Percentiles rank a stretch among this genome's conserved stretches.
Evolutionary conservation across 108 stramenopile genomes (phyloP).

Genomic region (Poteriospumella lacustris): DNA sequence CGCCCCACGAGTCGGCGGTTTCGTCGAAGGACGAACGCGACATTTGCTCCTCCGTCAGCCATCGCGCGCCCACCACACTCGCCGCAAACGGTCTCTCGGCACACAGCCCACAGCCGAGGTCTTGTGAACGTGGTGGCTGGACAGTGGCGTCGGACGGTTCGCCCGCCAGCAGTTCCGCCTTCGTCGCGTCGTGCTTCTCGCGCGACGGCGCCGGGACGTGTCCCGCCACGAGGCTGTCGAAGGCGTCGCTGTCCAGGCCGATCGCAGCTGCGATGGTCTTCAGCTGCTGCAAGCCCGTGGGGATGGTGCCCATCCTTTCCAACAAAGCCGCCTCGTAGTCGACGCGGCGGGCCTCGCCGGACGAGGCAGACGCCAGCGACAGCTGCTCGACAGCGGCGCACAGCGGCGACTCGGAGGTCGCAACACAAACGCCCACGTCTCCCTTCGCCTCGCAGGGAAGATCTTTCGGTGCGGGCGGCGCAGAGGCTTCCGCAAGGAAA

Average conservation of each 20-base stretch:
- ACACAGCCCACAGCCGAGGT: conserved; percentile 30
- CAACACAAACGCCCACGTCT: conserved; percentile 1
- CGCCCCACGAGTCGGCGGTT: conserved; percentile 65
- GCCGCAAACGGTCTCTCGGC: conserved; percentile 61
- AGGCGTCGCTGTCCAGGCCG: background rate
- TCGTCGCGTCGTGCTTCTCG: background rate
- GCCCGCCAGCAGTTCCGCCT: background rate
- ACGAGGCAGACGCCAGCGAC: too few relatives aligned
- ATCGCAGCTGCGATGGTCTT: too few relatives aligned
- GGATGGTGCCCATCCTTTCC: background rate
- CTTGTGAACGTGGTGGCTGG: background rate
- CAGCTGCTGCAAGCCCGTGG: background rate
- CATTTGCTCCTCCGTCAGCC: conserved; percentile 53
- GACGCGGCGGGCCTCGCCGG: too few relatives aligned
- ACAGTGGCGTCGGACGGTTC: too few relatives aligned
- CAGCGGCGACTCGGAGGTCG: background rate
- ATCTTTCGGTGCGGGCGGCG: background rate
- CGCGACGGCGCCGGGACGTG: background rate
- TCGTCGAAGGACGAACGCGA: background rate
- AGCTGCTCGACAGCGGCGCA: background rate
- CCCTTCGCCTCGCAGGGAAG: background rate
- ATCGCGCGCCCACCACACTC: conserved; percentile 58
- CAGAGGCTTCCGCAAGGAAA: background rate
- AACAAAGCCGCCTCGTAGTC: background rate
- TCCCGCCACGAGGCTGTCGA: background rate